Conservation (phyloP, 169 alveolate species). For the Ichthyophthirius multifiliis region DNA sequence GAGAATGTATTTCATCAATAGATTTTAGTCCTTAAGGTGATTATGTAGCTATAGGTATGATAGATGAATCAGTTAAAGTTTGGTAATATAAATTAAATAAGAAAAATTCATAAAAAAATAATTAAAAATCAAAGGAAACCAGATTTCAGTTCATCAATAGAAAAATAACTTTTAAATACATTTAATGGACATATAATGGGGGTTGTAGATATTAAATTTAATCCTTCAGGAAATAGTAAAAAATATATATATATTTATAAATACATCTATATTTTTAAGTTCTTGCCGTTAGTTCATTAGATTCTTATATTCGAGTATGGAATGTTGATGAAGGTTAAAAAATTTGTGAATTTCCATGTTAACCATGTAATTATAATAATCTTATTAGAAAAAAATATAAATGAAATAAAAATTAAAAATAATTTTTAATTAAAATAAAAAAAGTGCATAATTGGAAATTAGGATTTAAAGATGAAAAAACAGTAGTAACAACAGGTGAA, state of each 20-base stretch:
- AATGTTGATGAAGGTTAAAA: conserved; percentile 23
- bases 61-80: conserved; percentile 39
- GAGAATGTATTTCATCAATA: conserved; percentile 39
- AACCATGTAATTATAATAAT: neutral
- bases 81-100: neutral
- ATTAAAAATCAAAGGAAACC: neutral
- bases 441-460: conserved; percentile 47
- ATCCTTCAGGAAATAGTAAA: conserved; percentile 8
- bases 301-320: conserved; percentile 34
- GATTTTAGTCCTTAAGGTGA: conserved; percentile 30
- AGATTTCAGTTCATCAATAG: neutral
- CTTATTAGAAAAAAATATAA: too few species aligned
- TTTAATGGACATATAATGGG: conserved; percentile 42
- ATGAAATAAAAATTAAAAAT: too few species aligned
- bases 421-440: too few species aligned
- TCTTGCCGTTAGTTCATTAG: conserved; percentile 44
- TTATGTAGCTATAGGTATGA: conserved; percentile 35
- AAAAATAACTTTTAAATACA: neutral
- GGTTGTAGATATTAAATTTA: conserved; percentile 39
- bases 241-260: neutral
- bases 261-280: neutral
- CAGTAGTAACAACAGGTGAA: conserved; percentile 39
- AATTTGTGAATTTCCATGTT: conserved; percentile 21
- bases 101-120: neutral
- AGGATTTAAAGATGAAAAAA: conserved; percentile 17